phyloP scores from a whole-genome alignment of 495 filamentous ascomycete genomes.

The Hypoxylon rickii region DNA sequence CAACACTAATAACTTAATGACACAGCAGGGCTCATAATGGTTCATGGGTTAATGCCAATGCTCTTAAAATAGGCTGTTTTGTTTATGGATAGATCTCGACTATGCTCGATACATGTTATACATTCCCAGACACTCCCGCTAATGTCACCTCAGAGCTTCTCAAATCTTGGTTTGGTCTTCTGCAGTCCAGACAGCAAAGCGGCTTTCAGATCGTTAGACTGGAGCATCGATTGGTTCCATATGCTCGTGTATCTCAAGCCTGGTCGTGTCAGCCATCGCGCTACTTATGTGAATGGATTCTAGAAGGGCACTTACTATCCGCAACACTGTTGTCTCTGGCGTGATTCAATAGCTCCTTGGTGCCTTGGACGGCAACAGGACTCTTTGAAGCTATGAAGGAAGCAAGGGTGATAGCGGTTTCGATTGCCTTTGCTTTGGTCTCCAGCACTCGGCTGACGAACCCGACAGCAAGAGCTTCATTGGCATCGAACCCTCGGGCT shows the following conservation, averaged over 20 bases:
- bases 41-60: not conserved
- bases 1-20: not conserved
- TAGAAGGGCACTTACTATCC: constrained; percentile 65
- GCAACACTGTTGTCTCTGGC: constrained; percentile 75
- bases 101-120: constrained; percentile 8
- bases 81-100: not conserved
- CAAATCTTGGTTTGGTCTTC: constrained; percentile 82
- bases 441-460: constrained; percentile 81
- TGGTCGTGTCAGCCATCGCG: constrained; percentile 36
- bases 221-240: constrained; percentile 85
- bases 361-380: constrained; percentile 88
- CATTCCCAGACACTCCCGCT: not conserved
- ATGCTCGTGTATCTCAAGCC: constrained; percentile 80
- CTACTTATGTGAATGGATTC: constrained; percentile 1
- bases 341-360: constrained; percentile 91
- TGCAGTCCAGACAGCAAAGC: constrained; percentile 77
- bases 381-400: constrained; percentile 76
- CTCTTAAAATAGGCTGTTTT: not conserved
- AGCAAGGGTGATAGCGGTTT: constrained; percentile 68
- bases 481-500: constrained; percentile 73
- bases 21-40: not conserved
- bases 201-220: constrained; percentile 75
- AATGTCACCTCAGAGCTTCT: constrained; percentile 67
- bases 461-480: constrained; percentile 81
- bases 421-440: constrained; percentile 63